Base-by-base conservation (phyloP, 176 grass and related monocot species). In the Eragrostis curvula region DNA sequence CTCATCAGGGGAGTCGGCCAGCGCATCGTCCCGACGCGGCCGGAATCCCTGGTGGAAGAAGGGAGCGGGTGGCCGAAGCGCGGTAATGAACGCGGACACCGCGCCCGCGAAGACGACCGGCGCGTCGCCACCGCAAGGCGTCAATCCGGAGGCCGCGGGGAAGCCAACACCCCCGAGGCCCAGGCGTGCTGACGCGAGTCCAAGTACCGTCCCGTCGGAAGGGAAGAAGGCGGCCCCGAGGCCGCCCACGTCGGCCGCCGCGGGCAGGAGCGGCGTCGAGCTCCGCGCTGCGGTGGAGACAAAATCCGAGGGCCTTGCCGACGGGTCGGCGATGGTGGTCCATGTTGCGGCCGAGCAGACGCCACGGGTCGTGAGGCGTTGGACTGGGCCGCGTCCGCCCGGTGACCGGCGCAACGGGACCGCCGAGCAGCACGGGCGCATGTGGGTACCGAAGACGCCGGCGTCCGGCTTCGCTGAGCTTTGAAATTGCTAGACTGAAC, bases 371-470 rank as follows among this genome's bases (percentile, higher is more conserved):
- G 44, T 13, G n/a, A n/a, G 23, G 44, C 30, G 12, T 7, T 75
- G 10, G 5, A 25, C 15, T 62, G 28, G 46, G 70, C 82, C 3
- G 44, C 57, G 24, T 52, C 36, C 17, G 64, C 2, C 10, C 1
- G 46, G 46, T 28, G 17, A 27, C 55, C 87, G 61, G 30, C n/a
- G 13, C 24, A 27, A 56, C 6, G 7, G 23, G 4, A 0, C 62
- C 10, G 1, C 13, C 13, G 20, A 55, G 45, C 81, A 43, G 44
- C 52, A 28, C 8, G 66, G 28, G 5, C 3, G 16, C 13, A 16
- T 89, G 56, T 89, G 87, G 87, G 66, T 89, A 40, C 71, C 83
- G 2, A 89, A 89, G 71, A 52, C 12, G 44, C n/a, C 50, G 29
- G 45, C 56, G 27, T 41, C 73, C 12, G 57, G 46, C 36, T 3